Evolutionary conservation across 1,284 basidiomycete species (phyloP).

Genomic region (Rhodotorula sp.): DNA sequence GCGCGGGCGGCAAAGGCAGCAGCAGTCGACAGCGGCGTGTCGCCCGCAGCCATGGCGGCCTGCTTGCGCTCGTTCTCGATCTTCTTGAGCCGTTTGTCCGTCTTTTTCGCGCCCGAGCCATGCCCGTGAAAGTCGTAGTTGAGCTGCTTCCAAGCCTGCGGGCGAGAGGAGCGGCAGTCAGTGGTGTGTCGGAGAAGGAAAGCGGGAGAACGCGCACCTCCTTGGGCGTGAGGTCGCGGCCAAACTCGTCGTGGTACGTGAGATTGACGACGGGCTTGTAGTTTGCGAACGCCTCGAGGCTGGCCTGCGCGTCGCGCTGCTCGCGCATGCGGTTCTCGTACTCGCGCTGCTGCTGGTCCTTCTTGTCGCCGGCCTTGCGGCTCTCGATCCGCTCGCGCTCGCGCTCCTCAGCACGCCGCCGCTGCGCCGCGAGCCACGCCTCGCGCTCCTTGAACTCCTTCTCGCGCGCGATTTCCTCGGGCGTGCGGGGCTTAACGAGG

Average conservation of each 20-base stretch:
- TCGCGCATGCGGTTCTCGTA: constrained; percentile 91
- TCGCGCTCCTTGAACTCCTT: constrained; percentile 80
- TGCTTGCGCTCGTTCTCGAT: constrained; percentile 89
- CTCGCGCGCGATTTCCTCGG: constrained; percentile 77
- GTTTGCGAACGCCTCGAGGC: constrained; percentile 79
- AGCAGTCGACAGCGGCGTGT: constrained; percentile 90
- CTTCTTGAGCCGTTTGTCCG: constrained; percentile 88
- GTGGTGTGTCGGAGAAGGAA: not conserved
- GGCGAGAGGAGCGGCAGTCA: not conserved
- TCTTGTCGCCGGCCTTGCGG: constrained; percentile 59
- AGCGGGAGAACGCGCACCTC: constrained; percentile 56
- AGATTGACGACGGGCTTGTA: constrained; percentile 98
- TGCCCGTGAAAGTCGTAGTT: constrained; percentile 97
- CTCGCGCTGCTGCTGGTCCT: constrained; percentile 91
- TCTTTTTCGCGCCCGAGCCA: constrained; percentile 89
- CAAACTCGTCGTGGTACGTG: constrained; percentile 95
- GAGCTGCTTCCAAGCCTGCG: constrained; percentile 82
- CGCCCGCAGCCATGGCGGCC: constrained; percentile 86
- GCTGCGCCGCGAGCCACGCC: constrained; percentile 84
- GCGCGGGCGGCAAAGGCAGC: constrained; percentile 85
- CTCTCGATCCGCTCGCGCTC: constrained; percentile 75
- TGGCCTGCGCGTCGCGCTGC: constrained; percentile 81
- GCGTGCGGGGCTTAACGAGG: constrained; percentile 67
- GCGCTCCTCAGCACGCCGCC: constrained; percentile 70
- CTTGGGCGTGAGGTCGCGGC: constrained; percentile 83